Percentiles rank a stretch among this genome's conserved stretches.
Conservation (phyloP, 2,329 filamentous ascomycete species). For the Nothophoma quercina region DNA sequence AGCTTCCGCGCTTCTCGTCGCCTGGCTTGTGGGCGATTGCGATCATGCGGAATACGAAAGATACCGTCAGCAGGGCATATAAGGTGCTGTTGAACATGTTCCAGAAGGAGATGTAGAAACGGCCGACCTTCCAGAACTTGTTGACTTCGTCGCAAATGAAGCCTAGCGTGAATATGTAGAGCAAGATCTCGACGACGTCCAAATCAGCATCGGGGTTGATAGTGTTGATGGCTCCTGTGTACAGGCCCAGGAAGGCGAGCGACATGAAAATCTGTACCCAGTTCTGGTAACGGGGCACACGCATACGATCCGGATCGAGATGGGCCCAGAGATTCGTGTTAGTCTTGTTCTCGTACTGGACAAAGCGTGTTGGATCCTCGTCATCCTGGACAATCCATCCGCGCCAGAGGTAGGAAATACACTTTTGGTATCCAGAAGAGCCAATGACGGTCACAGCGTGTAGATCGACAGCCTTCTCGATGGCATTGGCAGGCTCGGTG, state of each 20-base stretch:
- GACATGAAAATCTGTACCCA: constrained; percentile 85
- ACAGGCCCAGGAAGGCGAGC: constrained; percentile 81
- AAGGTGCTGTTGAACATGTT: constrained; percentile 90
- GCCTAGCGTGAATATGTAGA: constrained; percentile 91
- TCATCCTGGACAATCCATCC: constrained; percentile 98
- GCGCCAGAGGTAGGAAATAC: constrained; percentile 89
- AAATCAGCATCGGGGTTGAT: constrained; percentile 86
- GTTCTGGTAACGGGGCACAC: constrained; percentile 92
- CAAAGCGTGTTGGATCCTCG: constrained; percentile 85
- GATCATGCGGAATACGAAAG: constrained; percentile 79
- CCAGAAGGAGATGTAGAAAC: constrained; percentile 94
- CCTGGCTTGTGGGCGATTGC: constrained; percentile 70
- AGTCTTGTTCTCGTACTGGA: constrained; percentile 84
- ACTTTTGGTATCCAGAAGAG: constrained; percentile 94
- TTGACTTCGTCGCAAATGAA: constrained; percentile 87
- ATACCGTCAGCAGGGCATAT: constrained; percentile 79
- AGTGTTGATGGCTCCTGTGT: constrained; percentile 91
- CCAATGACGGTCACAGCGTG: constrained; percentile 90
- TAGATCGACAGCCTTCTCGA: constrained; percentile 92
- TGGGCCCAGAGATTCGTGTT: constrained; percentile 80
- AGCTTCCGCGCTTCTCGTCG: constrained; percentile 58
- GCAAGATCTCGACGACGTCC: constrained; percentile 80
- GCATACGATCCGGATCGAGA: constrained; percentile 93
- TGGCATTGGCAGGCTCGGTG: constrained; percentile 81
- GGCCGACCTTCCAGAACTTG: constrained; percentile 94